Percentiles rank a stretch among this genome's conserved stretches.
phyloP scores from a whole-genome alignment of 108 stramenopile genomes.

The Licmophora abbreviata region DNA sequence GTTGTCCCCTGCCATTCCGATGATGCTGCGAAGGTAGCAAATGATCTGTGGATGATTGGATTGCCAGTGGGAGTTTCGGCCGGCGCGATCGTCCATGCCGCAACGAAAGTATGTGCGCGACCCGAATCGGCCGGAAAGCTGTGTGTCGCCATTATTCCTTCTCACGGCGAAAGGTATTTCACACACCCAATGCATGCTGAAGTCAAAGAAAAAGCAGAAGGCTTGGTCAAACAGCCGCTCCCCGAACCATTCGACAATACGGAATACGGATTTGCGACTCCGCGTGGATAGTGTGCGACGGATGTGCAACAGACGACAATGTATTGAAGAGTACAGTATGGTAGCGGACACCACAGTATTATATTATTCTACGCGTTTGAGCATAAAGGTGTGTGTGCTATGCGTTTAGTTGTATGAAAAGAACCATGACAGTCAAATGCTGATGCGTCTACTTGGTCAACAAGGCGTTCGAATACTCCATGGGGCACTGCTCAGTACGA shows the following conservation, averaged over 20 bases:
- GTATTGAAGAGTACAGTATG: no score
- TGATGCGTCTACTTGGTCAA: no score
- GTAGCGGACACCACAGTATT: no score
- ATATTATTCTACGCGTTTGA: no score
- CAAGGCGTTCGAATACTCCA: no score
- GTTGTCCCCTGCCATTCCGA: constrained; percentile 58
- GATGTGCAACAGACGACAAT: no score
- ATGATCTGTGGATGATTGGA: constrained; percentile 50
- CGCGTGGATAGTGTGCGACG: constrained; percentile 25
- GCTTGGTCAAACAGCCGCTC: constrained; percentile 38
- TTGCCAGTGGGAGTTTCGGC: constrained; percentile 50
- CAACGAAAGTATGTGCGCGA: constrained; percentile 40
- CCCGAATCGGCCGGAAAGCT: constrained; percentile 47
- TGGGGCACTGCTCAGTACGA: no score
- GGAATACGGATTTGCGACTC: constrained; percentile 55
- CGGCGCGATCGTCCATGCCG: constrained; percentile 62
- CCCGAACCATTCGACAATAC: constrained; percentile 57
- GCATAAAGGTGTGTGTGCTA: no score
- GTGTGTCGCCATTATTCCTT: constrained; percentile 62
- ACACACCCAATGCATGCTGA: constrained; percentile 30
- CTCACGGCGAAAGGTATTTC: constrained; percentile 74
- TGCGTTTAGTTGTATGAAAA: no score
- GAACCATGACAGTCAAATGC: no score
- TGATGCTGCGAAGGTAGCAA: constrained; percentile 33
- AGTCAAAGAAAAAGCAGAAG: constrained; percentile 23